Evolutionary conservation across 2,329 filamentous ascomycete genomes (phyloP).

Genomic region (Neopestalotiopsis sp.): DNA sequence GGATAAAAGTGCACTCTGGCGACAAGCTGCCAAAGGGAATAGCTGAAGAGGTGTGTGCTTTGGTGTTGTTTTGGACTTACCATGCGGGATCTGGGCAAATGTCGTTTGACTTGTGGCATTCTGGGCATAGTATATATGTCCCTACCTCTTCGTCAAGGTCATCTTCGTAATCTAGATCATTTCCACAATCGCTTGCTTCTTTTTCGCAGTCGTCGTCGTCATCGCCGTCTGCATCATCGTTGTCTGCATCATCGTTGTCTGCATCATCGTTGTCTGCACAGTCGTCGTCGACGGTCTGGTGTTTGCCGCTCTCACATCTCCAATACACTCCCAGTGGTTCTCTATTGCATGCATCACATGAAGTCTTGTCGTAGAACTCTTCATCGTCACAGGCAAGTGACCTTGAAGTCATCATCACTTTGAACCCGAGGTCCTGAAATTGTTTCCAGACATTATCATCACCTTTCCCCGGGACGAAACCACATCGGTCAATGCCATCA

Average conservation of each 20-base stretch:
- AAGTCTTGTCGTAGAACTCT: neutral
- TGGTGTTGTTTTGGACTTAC: neutral
- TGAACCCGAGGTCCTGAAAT: neutral
- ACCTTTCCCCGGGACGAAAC: neutral
- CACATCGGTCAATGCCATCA: neutral
- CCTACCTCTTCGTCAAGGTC: neutral
- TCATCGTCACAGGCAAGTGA: constrained; percentile 1
- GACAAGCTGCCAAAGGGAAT: neutral
- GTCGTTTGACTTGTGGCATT: neutral
- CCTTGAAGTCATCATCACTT: constrained; percentile 8
- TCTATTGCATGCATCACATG: neutral
- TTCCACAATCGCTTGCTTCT: neutral
- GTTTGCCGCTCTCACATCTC: neutral
- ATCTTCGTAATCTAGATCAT: neutral
- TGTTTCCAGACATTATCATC: neutral
- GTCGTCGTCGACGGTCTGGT: neutral
- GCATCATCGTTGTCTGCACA: neutral
- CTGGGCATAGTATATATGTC: neutral
- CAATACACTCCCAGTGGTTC: constrained; percentile 2
- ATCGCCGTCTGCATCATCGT: neutral
- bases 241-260: neutral
- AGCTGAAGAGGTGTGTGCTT: neutral
- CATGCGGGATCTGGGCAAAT: neutral
- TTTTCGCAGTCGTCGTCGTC: neutral
- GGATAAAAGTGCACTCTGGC: neutral